These are phyloP conservation scores for Mrakia gelida DNA, from an alignment of 768 basidiomycete species.

Conservation along the genomic window DNA sequence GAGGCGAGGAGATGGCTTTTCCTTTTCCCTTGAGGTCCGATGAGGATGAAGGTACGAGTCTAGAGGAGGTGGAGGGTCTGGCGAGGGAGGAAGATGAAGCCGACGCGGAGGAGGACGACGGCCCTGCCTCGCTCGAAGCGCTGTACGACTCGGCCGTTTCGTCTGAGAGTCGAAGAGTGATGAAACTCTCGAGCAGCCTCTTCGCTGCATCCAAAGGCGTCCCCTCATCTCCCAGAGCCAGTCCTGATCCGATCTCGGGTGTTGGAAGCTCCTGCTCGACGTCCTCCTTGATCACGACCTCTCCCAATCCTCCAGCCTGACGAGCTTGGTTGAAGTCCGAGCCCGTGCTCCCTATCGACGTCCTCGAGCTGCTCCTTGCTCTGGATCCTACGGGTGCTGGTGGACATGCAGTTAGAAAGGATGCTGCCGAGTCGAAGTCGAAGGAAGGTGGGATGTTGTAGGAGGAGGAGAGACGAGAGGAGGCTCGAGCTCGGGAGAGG, in stretches of 20 bases:
- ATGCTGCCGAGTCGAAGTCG: neutral
- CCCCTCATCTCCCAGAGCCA: neutral
- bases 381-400: neutral
- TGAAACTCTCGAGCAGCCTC: constrained; percentile 27
- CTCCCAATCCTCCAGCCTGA: neutral
- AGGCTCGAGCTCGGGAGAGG: constrained; percentile 20
- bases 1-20: neutral
- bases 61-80: neutral
- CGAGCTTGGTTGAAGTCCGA: neutral
- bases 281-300: constrained; percentile 15
- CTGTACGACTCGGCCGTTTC: neutral
- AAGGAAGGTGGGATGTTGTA: neutral
- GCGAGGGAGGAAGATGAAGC: neutral
- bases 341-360: neutral
- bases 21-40: constrained; percentile 5
- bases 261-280: neutral
- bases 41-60: neutral
- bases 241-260: neutral
- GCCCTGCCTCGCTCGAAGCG: neutral
- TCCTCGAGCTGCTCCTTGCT: constrained; percentile 6
- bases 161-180: constrained; percentile 6
- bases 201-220: constrained; percentile 5
- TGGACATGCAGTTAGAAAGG: neutral
- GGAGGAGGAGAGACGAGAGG: constrained; percentile 19
- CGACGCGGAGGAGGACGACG: neutral